A percentile compares a stretch with the other conserved stretches of the same genome.
Conservation (phyloP, 176 grass and related monocot genomes). For the Cymbopogon citratus region DNA sequence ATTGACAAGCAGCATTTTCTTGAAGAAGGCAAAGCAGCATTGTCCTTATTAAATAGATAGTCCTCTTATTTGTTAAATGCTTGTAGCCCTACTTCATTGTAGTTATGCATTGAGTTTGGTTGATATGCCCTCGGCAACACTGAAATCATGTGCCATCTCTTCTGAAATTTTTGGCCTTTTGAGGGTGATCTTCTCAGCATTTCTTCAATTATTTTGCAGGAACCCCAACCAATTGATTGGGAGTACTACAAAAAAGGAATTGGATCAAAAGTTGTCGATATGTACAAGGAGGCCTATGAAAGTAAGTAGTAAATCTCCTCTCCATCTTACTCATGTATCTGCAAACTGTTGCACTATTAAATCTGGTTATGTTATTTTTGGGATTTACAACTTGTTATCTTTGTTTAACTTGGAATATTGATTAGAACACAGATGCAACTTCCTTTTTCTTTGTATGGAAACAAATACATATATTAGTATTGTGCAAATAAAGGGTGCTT, state of each 20-base stretch:
- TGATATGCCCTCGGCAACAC: background rate
- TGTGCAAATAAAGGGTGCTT: background rate
- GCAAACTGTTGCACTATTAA: background rate
- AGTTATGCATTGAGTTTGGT: background rate
- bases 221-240: constrained; percentile 76
- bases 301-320: constrained; percentile 54
- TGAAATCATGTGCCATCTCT: background rate
- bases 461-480: background rate
- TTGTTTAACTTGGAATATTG: background rate
- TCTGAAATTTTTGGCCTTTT: background rate
- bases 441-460: background rate
- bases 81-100: background rate
- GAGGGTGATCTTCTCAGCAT: constrained; percentile 1
- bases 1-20: background rate
- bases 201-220: constrained; percentile 41
- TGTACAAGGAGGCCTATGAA: constrained; percentile 76
- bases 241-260: constrained; percentile 78
- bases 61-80: constrained; percentile 1
- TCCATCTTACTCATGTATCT: constrained; percentile 1
- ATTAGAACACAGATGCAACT: background rate
- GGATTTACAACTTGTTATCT: background rate
- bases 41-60: background rate
- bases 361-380: background rate
- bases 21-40: background rate
- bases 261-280: constrained; percentile 56